Conservation (phyloP, 2,329 filamentous ascomycete species). For the Didymella arachidicola region DNA sequence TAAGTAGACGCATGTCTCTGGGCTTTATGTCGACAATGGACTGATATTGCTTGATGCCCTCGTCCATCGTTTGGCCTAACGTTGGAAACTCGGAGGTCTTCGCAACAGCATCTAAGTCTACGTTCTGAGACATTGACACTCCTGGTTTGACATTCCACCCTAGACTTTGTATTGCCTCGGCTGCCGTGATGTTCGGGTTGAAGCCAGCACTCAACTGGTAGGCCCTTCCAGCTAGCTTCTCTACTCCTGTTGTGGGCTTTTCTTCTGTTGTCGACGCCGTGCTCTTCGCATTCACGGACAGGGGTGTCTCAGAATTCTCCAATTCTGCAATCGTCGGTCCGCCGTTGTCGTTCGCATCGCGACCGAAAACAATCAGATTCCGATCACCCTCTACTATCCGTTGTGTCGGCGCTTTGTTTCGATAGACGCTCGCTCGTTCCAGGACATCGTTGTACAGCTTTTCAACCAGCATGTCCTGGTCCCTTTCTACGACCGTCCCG, state of each 20-base stretch:
- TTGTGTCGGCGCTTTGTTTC: constrained; percentile 74
- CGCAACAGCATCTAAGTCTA: constrained; percentile 74
- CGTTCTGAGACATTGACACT: constrained; percentile 66
- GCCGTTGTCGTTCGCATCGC: constrained; percentile 68
- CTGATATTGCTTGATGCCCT: constrained; percentile 88
- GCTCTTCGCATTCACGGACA: constrained; percentile 58
- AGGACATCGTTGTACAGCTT: constrained; percentile 94
- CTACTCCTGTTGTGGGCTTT: constrained; percentile 60
- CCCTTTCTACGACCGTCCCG: constrained; percentile 77
- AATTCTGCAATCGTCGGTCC: constrained; percentile 74
- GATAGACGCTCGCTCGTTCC: constrained; percentile 89
- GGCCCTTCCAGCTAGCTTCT: constrained; percentile 73
- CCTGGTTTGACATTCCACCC: constrained; percentile 80
- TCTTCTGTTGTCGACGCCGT: constrained; percentile 47
- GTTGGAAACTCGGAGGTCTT: constrained; percentile 70
- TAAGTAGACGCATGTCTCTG: constrained; percentile 87
- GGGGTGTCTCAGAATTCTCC: constrained; percentile 70
- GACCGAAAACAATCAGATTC: constrained; percentile 80
- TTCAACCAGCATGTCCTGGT: constrained; percentile 83
- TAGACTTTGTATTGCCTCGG: constrained; percentile 78
- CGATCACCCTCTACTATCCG: constrained; percentile 83
- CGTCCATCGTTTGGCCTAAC: constrained; percentile 88
- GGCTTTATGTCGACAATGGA: constrained; percentile 81
- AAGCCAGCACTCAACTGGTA: constrained; percentile 73
- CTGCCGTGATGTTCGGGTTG: constrained; percentile 74